Evolutionary conservation across 345 rosid genomes (phyloP), one percentile per base, ranked within the genome.

Genomic region (Rhodamnia rubescens): DNA sequence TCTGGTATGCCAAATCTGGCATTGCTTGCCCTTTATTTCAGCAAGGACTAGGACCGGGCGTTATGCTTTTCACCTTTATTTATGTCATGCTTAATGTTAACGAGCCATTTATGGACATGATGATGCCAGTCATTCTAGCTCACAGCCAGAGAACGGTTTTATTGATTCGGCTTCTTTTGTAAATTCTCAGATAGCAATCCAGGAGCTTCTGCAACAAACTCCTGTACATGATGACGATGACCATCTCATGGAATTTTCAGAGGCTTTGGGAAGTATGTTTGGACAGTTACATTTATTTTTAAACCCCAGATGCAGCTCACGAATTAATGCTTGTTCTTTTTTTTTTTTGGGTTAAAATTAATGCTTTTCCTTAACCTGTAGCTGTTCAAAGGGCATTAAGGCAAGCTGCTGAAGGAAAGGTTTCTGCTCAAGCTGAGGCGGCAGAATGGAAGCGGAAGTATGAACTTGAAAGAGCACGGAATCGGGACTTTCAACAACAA

Each of bases 381-480:
- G 99, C 99, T 94, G 99, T 98, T 92, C 99, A 98, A 11, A 98
- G 96, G 93, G 93, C 98, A 78, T 89, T 96, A 84, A 92, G 97
- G 58, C 93, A 95, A 86, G 98, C 98, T 90, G 98, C 99, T 81
- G 99, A 98, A 91, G 99, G 95, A 74, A 98, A 96, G 85, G 99
- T 98, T 69, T 88, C 94, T 88, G 99, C 99, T 84, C 99, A 98
- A 92, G 98, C 98, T 57, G 99, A 98, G 91, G 99, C 98, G 85
- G 92, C 98, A 87, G 99, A 98, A 89, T 98, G 99, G 99, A 96
- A 98, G 90, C 96, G 98, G 84, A 91, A 94, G 93, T 98, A 92
- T 87, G 98, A 98, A 87, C 86, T 98, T 86, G 98, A 96, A 92
- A 94, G 91, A 89, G 87, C 91, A 24, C 92, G 90, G 84, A 98